Evolutionary conservation across 768 basidiomycete genomes (phyloP), one percentile per base, ranked within the genome.

Genomic region (Tricholoma saponaceum): DNA sequence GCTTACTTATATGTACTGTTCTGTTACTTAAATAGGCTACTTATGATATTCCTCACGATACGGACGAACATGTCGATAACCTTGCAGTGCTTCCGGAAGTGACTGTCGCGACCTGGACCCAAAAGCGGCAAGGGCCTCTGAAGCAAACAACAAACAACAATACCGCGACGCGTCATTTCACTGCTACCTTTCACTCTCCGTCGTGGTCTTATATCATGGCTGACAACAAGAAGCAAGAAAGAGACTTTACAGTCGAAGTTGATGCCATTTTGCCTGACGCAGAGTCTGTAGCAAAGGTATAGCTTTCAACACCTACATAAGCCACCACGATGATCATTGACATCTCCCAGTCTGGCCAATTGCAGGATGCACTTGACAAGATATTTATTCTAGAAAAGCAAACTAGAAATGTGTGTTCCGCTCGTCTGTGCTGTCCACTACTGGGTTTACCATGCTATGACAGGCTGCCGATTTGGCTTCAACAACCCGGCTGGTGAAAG

Each of bases 391-490:
- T 98, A 5, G 97, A 99, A 76, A 98, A 98, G 74, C 95, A 97
- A 71, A 90, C 96, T 2, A 82, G 97, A 78, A 98, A 98, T 76
- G 97, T 92, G 57, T 44, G 83, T 74, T 4, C 25, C 14, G 30
- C n/a, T 18, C n/a, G 5, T 18, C 16, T 30, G 16, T 50, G 47
- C 8, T 28, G 22, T 46, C 44, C 51, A 54, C 10, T 62, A 44
- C 22, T 58, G 32, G 33, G n/a, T 22, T 59, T 20, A 18, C 18
- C 12, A 52, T 26, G 41, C n/a, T 59, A 16, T 46, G 18, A 28
- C 66, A 96, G 96, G 94, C 95, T 14, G 88, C 95, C 56, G 97
- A 99, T 80, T 80, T 93, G 32, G 70, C 82, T 35, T 98, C 96
- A n/a, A 99, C 97, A 2, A 88, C 89, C 32, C 84, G 88, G 49